phyloP scores from a whole-genome alignment of 2,329 filamentous ascomycete species.

The Exophiala phaeomuriformis region DNA sequence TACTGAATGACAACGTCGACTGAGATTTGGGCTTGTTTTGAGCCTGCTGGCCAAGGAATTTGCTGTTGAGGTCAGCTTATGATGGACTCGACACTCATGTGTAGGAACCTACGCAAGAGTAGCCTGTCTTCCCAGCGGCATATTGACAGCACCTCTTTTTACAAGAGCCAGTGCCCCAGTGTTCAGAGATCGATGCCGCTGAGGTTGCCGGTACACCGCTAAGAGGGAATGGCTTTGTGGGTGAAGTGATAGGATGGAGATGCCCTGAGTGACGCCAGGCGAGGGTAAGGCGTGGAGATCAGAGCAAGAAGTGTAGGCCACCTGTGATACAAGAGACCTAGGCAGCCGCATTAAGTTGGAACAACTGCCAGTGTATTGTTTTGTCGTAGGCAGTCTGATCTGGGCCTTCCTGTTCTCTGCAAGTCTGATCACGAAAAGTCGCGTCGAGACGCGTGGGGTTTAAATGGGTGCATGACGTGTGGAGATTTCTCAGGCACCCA shows the following conservation, averaged over 20 bases:
- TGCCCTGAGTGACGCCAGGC: neutral
- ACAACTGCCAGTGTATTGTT: neutral
- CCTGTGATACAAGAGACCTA: neutral
- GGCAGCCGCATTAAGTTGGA: neutral
- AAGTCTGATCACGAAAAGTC: neutral
- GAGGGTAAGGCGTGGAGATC: neutral
- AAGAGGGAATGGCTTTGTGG: neutral
- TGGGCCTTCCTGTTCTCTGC: neutral
- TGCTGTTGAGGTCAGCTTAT: constrained; percentile 47
- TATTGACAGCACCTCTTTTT: constrained; percentile 2
- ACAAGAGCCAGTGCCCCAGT: neutral
- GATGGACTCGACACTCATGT: constrained; percentile 53
- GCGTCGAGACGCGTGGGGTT: constrained; percentile 16
- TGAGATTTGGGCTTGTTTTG: constrained; percentile 44
- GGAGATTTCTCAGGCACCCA: neutral
- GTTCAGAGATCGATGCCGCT: neutral
- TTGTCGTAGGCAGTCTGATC: neutral
- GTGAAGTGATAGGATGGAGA: neutral
- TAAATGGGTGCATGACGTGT: constrained; percentile 7
- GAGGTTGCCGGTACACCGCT: neutral
- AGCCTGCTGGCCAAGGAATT: constrained; percentile 73
- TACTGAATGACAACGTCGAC: constrained; percentile 29
- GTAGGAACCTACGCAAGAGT: constrained; percentile 78
- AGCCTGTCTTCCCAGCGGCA: constrained; percentile 56
- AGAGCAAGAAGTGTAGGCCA: neutral